Evolutionary conservation across 768 basidiomycete species (phyloP).

Genomic region (Boletus subparvulus): DNA sequence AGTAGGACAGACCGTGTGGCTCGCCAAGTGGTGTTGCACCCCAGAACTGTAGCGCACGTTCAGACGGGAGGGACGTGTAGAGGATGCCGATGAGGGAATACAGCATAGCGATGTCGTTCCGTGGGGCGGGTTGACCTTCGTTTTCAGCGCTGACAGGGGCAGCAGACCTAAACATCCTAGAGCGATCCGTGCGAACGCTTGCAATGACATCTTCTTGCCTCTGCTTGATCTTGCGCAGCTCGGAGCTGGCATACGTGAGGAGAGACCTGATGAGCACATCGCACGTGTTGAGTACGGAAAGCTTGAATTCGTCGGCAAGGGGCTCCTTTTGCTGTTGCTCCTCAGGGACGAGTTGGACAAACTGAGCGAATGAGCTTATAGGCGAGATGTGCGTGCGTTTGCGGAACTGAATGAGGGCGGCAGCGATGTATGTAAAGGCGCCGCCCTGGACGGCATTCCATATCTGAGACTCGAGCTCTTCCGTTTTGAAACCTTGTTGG

Average conservation of each 20-base stretch:
- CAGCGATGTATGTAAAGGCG: constrained; percentile 69
- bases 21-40: constrained; percentile 54
- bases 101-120: constrained; percentile 83
- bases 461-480: constrained; percentile 78
- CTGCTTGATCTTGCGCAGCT: constrained; percentile 83
- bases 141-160: constrained; percentile 42
- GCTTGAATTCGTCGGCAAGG: constrained; percentile 45
- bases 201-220: constrained; percentile 85
- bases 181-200: constrained; percentile 61
- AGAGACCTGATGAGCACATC: constrained; percentile 71
- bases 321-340: constrained; percentile 36
- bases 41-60: constrained; percentile 87
- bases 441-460: constrained; percentile 84
- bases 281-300: constrained; percentile 59
- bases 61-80: constrained; percentile 69
- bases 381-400: constrained; percentile 34
- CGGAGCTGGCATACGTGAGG: constrained; percentile 75
- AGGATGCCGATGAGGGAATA: constrained; percentile 83
- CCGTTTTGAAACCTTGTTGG: constrained; percentile 65
- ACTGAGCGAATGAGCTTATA: constrained; percentile 39
- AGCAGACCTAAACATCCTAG: constrained; percentile 48
- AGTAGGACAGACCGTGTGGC: constrained; percentile 44
- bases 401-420: constrained; percentile 57
- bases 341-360: constrained; percentile 38
- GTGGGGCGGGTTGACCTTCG: constrained; percentile 50